Base-by-base conservation (phyloP, 805 yeast species). In the Monosporozyma solicola region DNA sequence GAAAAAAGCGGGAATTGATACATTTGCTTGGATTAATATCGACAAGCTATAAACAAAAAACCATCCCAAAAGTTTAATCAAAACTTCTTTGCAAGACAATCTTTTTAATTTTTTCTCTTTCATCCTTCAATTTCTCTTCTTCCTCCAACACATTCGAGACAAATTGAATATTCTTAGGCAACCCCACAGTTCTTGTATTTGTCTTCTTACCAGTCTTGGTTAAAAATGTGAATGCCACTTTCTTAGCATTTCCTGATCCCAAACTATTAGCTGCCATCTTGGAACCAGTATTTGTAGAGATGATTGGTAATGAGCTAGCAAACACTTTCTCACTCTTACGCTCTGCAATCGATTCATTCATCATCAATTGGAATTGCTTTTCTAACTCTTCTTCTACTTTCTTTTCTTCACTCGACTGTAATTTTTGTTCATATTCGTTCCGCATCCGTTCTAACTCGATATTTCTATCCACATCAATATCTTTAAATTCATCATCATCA, bases 151-250 rank as follows among this genome's bases (percentile, higher is more conserved):
- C 75, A 32, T 74, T 76, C 35, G 76, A 73, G 0, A 80, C 84
- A 62, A 85, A 77, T 52, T 72, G 76, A 27, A 77, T 76, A 54
- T 79, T 72, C 1, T 74, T 67, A 0, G 90, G 89, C 37, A 86
- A 66, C 4, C 63, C 66, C 27, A 85, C 62, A 35, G 70, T 73
- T 49, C 75, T 74, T 1, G 79, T 68, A 41, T 69, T 66, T 2
- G 73, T 66, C 55, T 71, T 75, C 59, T 76, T 77, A 22, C 83
- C 85, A 29, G 74, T 67, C 57, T 75, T 80, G 8, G 84, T 77
- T 51, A 85, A 64, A 52, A 85, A 73, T 3, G 80, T 77, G 63
- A 84, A 84, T 13, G 77, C 64, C 31, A 77, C 68, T 52, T 61
- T 66, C 35, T 61, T 57, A 24, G 27, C 31, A 13, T 49, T 41